Conservation (phyloP, 352 stramenopile genomes). For the Pythium vanterpoolii region DNA sequence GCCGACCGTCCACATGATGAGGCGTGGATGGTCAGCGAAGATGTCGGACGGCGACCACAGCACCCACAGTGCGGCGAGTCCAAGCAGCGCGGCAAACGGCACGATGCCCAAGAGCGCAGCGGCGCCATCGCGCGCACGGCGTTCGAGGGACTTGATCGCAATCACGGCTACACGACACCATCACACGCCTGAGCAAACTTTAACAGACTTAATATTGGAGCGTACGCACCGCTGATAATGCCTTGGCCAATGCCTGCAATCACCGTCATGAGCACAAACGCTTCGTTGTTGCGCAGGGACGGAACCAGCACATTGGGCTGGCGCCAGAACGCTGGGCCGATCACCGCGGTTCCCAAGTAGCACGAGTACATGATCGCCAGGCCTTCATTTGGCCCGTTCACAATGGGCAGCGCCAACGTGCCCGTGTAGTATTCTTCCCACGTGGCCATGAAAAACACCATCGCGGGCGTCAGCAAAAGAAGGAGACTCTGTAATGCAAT, state of each 20-base stretch:
- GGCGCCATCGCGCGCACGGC: constrained; percentile 52
- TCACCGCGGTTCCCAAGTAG: constrained; percentile 64
- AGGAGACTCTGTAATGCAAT: constrained; percentile 55
- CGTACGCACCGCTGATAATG: constrained; percentile 58
- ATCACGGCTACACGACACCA: constrained; percentile 38
- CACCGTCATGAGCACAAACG: constrained; percentile 76
- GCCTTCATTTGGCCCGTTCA: constrained; percentile 97
- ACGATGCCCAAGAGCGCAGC: constrained; percentile 60
- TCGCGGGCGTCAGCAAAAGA: constrained; percentile 62
- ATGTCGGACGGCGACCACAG: constrained; percentile 80
- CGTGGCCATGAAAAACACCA: constrained; percentile 96
- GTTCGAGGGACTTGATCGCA: constrained; percentile 63
- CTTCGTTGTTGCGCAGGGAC: constrained; percentile 74
- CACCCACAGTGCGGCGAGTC: constrained; percentile 69
- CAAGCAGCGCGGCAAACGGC: constrained; percentile 65
- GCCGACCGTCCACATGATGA: constrained; percentile 85
- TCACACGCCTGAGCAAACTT: background rate
- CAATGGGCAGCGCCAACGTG: constrained; percentile 91
- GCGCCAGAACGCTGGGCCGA: constrained; percentile 63
- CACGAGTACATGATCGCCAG: constrained; percentile 88
- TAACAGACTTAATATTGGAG: background rate
- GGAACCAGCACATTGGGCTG: constrained; percentile 57
- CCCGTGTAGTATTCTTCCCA: constrained; percentile 98
- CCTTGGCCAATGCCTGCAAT: constrained; percentile 60
- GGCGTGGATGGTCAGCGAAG: constrained; percentile 73